Evolutionary conservation across 106 monocot species (phyloP), one percentile per base, ranked within the genome.

Genomic region (Allium sativum): DNA sequence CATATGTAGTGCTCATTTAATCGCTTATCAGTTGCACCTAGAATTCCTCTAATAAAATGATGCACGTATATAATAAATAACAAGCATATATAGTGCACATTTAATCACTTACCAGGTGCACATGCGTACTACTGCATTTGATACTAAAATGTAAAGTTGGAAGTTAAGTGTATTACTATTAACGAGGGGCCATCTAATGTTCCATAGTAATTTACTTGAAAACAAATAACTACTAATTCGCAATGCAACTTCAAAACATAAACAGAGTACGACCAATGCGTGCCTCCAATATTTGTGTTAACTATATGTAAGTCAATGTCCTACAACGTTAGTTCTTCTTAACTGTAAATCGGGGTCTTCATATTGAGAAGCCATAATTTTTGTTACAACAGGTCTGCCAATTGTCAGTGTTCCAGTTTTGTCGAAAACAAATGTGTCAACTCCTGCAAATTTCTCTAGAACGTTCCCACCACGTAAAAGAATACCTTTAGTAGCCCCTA

Each of bases 391-490:
- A 51, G 96, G 96, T 46, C 64, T 91, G 54, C 96, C 96, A 76
- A 67, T 70, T 42, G 96, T 98, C 69, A 98, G 64, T 56, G 96
- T 98, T 14, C 96, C 96, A 51, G 96, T 98, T 70, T 98, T 98
- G 70, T 98, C 96, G 59, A 98, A 98, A 46, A 98, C 91, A 65
- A 98, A 31, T 10, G 91, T 80, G 64, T 98, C 91, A 46, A 88
- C 80, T 61, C 65, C 82, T 44, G 96, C 80, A 85, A 98, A 90
- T 59, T 98, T 98, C 74, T 98, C 96, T 59, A 98, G 67, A 22
- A 98, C 76, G 70, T 91, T 77, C 40, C 96, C 96, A 55, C 96
- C 96, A 61, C 96, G 84, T 72, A 98, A 76, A 66, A 98, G 96
- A 40, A 98, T 55, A 44, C 96, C 96, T 79, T 71, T 87, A 20